These are phyloP conservation scores for Immersiella caudata DNA, from an alignment of 495 filamentous ascomycete species.

Conservation along the genomic window DNA sequence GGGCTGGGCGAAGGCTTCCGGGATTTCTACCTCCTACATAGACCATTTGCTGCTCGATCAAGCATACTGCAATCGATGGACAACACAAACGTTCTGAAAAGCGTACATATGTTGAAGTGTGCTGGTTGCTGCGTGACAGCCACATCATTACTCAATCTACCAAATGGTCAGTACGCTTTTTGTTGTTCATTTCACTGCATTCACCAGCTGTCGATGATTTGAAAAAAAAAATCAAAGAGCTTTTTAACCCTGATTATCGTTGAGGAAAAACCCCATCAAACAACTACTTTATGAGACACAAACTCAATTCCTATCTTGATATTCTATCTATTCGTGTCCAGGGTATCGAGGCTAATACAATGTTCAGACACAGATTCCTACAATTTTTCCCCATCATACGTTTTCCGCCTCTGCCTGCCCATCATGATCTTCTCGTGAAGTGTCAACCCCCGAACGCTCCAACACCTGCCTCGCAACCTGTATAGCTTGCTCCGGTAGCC, in stretches of 20 bases:
- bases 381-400: background rate
- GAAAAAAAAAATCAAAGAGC: slow-evolving; percentile 50
- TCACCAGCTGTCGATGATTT: slow-evolving; percentile 52
- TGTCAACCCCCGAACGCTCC: slow-evolving; percentile 25
- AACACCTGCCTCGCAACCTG: slow-evolving; percentile 55
- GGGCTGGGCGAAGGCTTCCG: slow-evolving; percentile 39
- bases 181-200: slow-evolving; percentile 9
- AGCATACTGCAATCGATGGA: slow-evolving; percentile 39
- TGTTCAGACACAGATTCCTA: background rate
- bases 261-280: slow-evolving; percentile 54
- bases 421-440: slow-evolving; percentile 4
- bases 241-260: slow-evolving; percentile 58
- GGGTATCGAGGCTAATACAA: slow-evolving; percentile 38
- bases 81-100: slow-evolving; percentile 1
- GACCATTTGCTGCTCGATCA: slow-evolving; percentile 50
- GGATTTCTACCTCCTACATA: slow-evolving; percentile 46
- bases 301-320: slow-evolving; percentile 15
- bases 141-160: background rate
- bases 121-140: background rate
- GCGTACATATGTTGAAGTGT: slow-evolving; percentile 5
- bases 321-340: slow-evolving; percentile 24
- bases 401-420: background rate
- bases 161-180: slow-evolving; percentile 48
- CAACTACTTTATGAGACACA: slow-evolving; percentile 52
- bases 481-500: slow-evolving; percentile 65